A percentile compares a stretch with the other conserved stretches of the same genome.
phyloP scores from a whole-genome alignment of 1,139 yeast species.

The Maudiozyma humilis region DNA sequence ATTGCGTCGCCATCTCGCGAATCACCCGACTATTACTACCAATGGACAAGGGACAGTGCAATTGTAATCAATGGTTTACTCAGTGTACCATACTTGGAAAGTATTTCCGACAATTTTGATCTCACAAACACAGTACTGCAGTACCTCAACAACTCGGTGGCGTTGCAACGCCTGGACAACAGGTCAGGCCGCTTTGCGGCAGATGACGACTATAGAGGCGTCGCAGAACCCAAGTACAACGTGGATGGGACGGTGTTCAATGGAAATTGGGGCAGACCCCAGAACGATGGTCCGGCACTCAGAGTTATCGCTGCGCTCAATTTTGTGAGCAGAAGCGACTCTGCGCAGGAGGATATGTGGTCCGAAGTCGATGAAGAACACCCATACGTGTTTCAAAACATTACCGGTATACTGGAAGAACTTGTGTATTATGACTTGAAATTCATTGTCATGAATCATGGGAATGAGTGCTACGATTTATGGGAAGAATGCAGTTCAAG shows the following conservation, averaged over 20 bases:
- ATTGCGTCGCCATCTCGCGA: conserved; percentile 73
- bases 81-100: background rate
- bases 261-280: conserved; percentile 88
- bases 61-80: conserved; percentile 56
- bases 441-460: conserved; percentile 61
- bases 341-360: background rate
- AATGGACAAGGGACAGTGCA: conserved; percentile 90
- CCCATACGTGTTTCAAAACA: conserved; percentile 15
- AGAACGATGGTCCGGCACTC: conserved; percentile 88
- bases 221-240: conserved; percentile 86
- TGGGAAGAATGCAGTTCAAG: conserved; percentile 83
- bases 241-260: conserved; percentile 56
- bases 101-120: background rate
- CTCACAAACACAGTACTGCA: too few relatives aligned
- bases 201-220: conserved; percentile 37
- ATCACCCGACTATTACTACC: conserved; percentile 73
- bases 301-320: conserved; percentile 58
- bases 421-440: conserved; percentile 64
- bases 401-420: conserved; percentile 37
- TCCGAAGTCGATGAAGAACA: background rate
- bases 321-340: conserved; percentile 38
- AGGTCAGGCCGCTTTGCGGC: conserved; percentile 54
- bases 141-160: conserved; percentile 51
- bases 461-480: conserved; percentile 61
- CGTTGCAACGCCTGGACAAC: conserved; percentile 58